Conservation (phyloP, 2,329 filamentous ascomycete species). For the Ophiocordyceps camponoti-rufipedis region DNA sequence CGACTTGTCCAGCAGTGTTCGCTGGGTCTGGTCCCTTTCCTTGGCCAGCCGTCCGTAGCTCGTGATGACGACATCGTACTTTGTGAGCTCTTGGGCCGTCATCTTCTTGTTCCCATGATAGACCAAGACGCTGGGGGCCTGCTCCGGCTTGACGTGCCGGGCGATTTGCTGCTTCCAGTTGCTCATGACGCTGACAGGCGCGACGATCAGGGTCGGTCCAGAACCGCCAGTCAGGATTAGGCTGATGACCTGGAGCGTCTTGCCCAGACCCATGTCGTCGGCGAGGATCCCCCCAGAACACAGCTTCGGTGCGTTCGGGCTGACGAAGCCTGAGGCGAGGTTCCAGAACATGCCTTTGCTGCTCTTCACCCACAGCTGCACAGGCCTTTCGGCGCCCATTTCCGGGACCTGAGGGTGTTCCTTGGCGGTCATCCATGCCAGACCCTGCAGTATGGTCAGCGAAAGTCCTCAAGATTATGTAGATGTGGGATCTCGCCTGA, state of each 20-base stretch:
- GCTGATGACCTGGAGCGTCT: conserved; percentile 74
- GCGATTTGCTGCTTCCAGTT: conserved; percentile 75
- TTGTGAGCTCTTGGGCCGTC: conserved; percentile 35
- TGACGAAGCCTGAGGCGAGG: conserved; percentile 40
- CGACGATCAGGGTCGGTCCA: conserved; percentile 59
- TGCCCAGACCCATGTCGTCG: conserved; percentile 86
- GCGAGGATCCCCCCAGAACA: conserved; percentile 67
- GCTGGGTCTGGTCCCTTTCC: conserved; percentile 37
- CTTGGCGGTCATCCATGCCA: conserved; percentile 65
- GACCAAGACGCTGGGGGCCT: conserved; percentile 46
- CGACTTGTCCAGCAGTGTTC: conserved; percentile 15
- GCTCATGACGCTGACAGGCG: conserved; percentile 73
- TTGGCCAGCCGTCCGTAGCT: conserved; percentile 62
- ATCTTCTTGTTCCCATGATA: conserved; percentile 53
- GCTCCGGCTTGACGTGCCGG: conserved; percentile 48
- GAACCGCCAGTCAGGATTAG: conserved; percentile 43
- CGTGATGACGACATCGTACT: conserved; percentile 64
- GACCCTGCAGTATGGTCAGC: conserved; percentile 32
- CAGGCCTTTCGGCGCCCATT: conserved; percentile 34
- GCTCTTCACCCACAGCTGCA: conserved; percentile 61
- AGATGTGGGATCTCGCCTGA: conserved; percentile 20
- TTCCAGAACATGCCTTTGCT: conserved; percentile 38
- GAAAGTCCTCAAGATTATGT: too few species aligned
- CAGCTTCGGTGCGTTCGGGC: conserved; percentile 36
- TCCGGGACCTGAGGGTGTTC: conserved; percentile 51